Conservation (phyloP, 1,284 basidiomycete genomes). For the Fereydounia khargensis region DNA sequence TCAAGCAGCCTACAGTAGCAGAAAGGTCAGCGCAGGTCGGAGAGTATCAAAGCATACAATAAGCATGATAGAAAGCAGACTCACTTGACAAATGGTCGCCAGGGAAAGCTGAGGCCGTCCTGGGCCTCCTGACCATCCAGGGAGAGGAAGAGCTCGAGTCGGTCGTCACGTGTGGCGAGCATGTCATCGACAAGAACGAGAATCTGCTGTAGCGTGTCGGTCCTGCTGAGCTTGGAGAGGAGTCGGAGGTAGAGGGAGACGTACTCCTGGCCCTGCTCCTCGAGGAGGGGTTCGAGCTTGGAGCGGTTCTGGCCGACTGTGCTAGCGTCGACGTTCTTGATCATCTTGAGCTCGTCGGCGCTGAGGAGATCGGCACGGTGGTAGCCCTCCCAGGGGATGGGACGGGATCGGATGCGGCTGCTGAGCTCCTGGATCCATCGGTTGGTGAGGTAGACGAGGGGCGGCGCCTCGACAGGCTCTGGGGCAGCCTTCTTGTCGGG, state of each 20-base stretch:
- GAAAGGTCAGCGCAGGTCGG: background rate
- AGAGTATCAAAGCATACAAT: no score
- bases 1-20: slow-evolving; percentile 67
- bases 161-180: slow-evolving; percentile 65
- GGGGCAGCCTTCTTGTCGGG: slow-evolving; percentile 5
- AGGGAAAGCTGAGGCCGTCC: slow-evolving; percentile 71
- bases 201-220: slow-evolving; percentile 91
- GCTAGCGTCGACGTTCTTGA: slow-evolving; percentile 68
- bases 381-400: slow-evolving; percentile 97
- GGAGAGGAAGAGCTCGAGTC: slow-evolving; percentile 53
- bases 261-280: slow-evolving; percentile 62
- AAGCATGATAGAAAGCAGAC: slow-evolving; percentile 20
- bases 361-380: slow-evolving; percentile 89
- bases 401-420: slow-evolving; percentile 80
- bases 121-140: slow-evolving; percentile 31
- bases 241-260: slow-evolving; percentile 85
- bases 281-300: slow-evolving; percentile 73
- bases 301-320: slow-evolving; percentile 88
- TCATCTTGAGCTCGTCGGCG: slow-evolving; percentile 79
- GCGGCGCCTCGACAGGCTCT: slow-evolving; percentile 46
- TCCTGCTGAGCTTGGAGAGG: slow-evolving; percentile 85
- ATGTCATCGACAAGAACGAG: slow-evolving; percentile 89
- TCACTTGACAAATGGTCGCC: slow-evolving; percentile 76
- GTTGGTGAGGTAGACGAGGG: slow-evolving; percentile 80
- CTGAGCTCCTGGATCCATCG: slow-evolving; percentile 82